Conservation (phyloP, 352 stramenopile species). For the Elongisporangium anandrum region DNA sequence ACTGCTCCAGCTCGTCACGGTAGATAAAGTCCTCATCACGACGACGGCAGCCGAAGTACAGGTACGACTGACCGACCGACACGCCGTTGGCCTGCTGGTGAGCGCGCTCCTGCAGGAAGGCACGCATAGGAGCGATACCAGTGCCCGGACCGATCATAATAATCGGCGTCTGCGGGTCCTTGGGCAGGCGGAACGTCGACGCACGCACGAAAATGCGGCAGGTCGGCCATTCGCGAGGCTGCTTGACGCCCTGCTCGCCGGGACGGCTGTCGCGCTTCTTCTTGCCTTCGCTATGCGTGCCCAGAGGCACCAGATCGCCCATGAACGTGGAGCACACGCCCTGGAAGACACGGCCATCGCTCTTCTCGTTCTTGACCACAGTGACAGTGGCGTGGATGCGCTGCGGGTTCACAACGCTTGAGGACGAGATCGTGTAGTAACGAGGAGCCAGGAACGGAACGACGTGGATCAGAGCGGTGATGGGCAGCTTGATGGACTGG, state of each 20-base stretch:
- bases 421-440: slow-evolving; percentile 99
- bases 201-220: slow-evolving; percentile 91
- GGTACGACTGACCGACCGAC: slow-evolving; percentile 78
- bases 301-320: slow-evolving; percentile 46
- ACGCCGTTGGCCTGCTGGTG: slow-evolving; percentile 58
- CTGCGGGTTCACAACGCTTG: slow-evolving; percentile 86
- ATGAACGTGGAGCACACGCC: slow-evolving; percentile 96
- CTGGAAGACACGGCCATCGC: slow-evolving; percentile 78
- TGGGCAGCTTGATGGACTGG: slow-evolving; percentile 46
- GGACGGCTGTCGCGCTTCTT: slow-evolving; percentile 68
- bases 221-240: slow-evolving; percentile 54
- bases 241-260: slow-evolving; percentile 68
- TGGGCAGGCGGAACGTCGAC: slow-evolving; percentile 95
- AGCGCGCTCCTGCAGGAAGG: slow-evolving; percentile 93
- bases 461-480: slow-evolving; percentile 88
- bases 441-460: slow-evolving; percentile 92
- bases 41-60: slow-evolving; percentile 92
- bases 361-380: slow-evolving; percentile 83
- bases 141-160: slow-evolving; percentile 95
- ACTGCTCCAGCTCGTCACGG: slow-evolving; percentile 88
- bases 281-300: slow-evolving; percentile 34
- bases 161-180: slow-evolving; percentile 86
- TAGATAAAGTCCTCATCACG: slow-evolving; percentile 89
- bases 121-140: slow-evolving; percentile 96
- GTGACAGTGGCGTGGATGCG: slow-evolving; percentile 94